Percentiles rank a stretch among this genome's conserved stretches.
Conservation (phyloP, 2,329 filamentous ascomycete genomes). For the Apiospora pterosperma region DNA sequence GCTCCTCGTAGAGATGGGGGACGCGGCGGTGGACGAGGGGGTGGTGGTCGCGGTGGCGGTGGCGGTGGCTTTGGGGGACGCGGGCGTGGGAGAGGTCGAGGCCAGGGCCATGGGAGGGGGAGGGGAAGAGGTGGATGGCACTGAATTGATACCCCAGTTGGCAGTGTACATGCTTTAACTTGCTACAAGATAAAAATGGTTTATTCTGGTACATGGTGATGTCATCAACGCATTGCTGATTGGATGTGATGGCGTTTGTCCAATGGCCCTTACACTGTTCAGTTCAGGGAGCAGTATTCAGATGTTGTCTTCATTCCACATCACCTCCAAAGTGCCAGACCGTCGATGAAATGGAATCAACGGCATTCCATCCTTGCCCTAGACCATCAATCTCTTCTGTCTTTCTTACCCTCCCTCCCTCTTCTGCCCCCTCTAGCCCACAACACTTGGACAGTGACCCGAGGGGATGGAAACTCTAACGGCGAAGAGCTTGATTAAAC, state of each 20-base stretch:
- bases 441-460: not conserved
- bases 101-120: too few relatives aligned
- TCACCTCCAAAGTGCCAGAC: too few relatives aligned
- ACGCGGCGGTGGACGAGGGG: constrained; percentile 27
- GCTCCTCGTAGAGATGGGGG: constrained; percentile 19
- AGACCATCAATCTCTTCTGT: not conserved
- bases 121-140: not conserved
- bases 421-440: not conserved
- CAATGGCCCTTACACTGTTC: not conserved
- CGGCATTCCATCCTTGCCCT: too few relatives aligned
- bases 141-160: not conserved
- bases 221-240: not conserved
- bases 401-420: too few relatives aligned
- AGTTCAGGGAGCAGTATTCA: not conserved
- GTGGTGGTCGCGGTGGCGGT: constrained; percentile 28
- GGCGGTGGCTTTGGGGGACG: constrained; percentile 14
- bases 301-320: too few relatives aligned
- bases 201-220: not conserved
- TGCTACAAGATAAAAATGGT: not conserved
- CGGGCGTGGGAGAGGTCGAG: constrained; percentile 8
- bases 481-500: not conserved
- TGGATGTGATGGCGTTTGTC: too few relatives aligned
- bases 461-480: not conserved
- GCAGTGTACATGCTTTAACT: not conserved
- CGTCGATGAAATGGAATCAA: too few relatives aligned